Evolutionary conservation across 768 basidiomycete genomes (phyloP), one percentile per base, ranked within the genome.

Genomic region (Auricularia sp.): DNA sequence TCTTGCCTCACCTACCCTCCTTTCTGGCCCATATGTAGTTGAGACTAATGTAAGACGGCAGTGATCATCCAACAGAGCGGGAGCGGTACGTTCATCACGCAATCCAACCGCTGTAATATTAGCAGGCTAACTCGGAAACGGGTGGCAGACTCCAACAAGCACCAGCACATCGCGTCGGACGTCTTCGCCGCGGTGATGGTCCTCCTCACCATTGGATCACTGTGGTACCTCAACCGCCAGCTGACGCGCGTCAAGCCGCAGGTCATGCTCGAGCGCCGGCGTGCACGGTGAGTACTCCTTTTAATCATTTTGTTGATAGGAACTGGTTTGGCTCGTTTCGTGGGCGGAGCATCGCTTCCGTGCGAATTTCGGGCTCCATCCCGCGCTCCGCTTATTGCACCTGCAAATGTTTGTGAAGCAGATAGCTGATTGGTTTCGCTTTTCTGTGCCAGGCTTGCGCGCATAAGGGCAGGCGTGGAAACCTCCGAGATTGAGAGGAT

Each of bases 141-240:
- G 75, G 29, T 29, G 29, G 29, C 29, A 29, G 29, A 29, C 29
- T 29, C 74, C 47, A 74, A 73, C 72, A 80, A 72, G 3, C 79
- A 80, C 67, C 82, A 85, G 71, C 83, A 78, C 66, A 83, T 88
- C 66, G 81, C 93, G 66, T 87, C 86, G 62, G 83, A 89, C 66
- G 72, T 79, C 3, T 88, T 94, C 3, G 74, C 93, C 33, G 86
- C 72, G 5, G 63, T 88, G 43, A 91, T 91, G 0, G 72, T 85
- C 43, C 51, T 91, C n/a, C 82, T 94, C 67, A 94, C 93, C 0
- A 54, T 90, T 61, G 72, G 76, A 21, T 88, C 93, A 0, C 87
- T 88, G 80, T 93, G 90, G 90, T 95, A 90, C 72, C 90, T 96
- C 68, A 82, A 82, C 68, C 80, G 74, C 62, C 72, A 85, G 73